phyloP scores from a whole-genome alignment of 140 eudicot genomes.

The Bidens hawaiensis region DNA sequence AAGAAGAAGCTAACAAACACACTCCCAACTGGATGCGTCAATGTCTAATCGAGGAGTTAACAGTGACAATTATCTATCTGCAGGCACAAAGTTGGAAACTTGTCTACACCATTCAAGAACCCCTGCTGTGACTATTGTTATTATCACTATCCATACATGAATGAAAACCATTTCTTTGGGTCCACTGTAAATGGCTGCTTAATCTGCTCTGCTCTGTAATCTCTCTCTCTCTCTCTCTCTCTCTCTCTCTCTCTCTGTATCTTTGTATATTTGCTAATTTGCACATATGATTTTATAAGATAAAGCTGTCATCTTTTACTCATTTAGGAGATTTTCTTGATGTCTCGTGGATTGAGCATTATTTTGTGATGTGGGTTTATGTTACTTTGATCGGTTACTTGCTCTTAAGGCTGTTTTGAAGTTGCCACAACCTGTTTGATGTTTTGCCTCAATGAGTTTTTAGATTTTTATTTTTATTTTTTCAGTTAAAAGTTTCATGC shows the following conservation, averaged over 20 bases:
- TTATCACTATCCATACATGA: constrained; percentile 26
- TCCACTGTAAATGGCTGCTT: constrained; percentile 8
- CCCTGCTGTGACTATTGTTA: constrained; percentile 14
- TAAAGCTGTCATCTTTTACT: neutral
- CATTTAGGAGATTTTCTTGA: constrained; percentile 9
- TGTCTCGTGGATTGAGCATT: neutral
- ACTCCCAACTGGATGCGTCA: constrained; percentile 5
- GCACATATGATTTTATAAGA: neutral
- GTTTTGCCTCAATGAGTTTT: constrained; percentile 13
- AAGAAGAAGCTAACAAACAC: too few species aligned
- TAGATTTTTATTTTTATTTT: constrained; percentile 7
- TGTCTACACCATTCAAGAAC: constrained; percentile 14
- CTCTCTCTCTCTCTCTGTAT: neutral
- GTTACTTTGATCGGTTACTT: constrained; percentile 12
- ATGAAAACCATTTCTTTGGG: constrained; percentile 3
- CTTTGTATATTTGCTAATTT: neutral
- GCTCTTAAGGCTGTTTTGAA: neutral
- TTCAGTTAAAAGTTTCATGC: constrained; percentile 1
- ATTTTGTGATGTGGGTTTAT: neutral
- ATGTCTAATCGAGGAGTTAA: constrained; percentile 6
- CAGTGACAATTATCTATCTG: constrained; percentile 25
- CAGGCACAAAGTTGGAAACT: constrained; percentile 4
- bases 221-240: constrained; percentile 20
- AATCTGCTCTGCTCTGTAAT: constrained; percentile 26
- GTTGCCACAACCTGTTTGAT: constrained; percentile 11